A percentile compares a stretch with the other conserved stretches of the same genome.
These are phyloP conservation scores for Ophiocytium majus DNA, from an alignment of 352 stramenopile genomes.

Conservation along the genomic window DNA sequence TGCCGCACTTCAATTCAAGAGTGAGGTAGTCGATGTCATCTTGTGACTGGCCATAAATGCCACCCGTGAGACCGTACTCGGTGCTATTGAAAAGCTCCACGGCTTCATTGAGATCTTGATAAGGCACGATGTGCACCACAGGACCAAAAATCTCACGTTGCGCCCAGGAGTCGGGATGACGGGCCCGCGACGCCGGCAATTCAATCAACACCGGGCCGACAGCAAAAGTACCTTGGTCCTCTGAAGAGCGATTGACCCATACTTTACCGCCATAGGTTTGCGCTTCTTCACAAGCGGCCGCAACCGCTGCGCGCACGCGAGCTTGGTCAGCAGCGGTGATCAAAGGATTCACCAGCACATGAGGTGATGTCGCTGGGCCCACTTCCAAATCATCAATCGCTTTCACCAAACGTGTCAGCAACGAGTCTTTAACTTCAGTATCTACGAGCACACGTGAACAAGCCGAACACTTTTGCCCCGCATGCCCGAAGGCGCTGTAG, in stretches of 20 bases:
- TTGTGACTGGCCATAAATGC: no score
- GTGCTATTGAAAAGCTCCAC: no score
- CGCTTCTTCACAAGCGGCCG: background rate
- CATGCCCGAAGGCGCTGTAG: background rate
- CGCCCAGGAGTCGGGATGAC: background rate
- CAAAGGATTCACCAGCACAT: background rate
- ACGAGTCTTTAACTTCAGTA: conserved; percentile 3
- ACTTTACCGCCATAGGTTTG: background rate
- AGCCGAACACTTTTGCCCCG: conserved; percentile 2
- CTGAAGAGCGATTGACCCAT: background rate
- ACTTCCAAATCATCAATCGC: conserved; percentile 8
- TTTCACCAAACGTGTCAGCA: background rate
- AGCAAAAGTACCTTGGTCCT: background rate
- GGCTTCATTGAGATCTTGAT: no score
- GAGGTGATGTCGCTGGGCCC: background rate
- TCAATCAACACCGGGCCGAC: background rate
- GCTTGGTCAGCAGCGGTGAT: background rate
- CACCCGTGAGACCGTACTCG: no score
- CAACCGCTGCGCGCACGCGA: background rate
- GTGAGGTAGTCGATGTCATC: no score
- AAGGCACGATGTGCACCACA: background rate
- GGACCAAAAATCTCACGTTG: conserved; percentile 5
- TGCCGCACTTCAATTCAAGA: no score
- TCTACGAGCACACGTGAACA: background rate
- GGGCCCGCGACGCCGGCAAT: background rate